Conservation (phyloP, 768 basidiomycete genomes). For the Solioccasus polychromus region DNA sequence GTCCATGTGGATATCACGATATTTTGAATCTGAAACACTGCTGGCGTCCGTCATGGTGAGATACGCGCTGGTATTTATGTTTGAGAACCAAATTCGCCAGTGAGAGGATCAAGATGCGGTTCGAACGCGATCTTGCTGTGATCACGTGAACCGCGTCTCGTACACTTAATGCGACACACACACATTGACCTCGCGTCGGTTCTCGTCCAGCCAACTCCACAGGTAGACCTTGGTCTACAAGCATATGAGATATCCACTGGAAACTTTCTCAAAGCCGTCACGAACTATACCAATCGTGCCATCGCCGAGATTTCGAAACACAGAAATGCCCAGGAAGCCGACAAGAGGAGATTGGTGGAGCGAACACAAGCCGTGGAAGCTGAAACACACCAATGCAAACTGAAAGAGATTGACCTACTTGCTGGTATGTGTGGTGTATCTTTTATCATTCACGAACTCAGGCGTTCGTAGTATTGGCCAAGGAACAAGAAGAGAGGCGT, state of each 20-base stretch:
- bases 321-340: constrained; percentile 55
- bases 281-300: constrained; percentile 69
- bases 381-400: constrained; percentile 73
- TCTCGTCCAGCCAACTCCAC: constrained; percentile 52
- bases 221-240: constrained; percentile 61
- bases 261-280: constrained; percentile 71
- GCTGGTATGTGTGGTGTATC: constrained; percentile 49
- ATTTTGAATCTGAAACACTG: constrained; percentile 23
- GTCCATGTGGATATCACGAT: constrained; percentile 72
- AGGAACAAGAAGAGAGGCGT: constrained; percentile 70
- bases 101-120: background rate
- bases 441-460: background rate
- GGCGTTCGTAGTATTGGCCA: constrained; percentile 49
- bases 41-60: constrained; percentile 11
- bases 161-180: constrained; percentile 29
- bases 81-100: background rate
- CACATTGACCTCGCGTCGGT: constrained; percentile 62
- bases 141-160: constrained; percentile 28
- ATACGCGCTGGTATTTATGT: background rate
- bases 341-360: constrained; percentile 63
- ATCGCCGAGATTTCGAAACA: constrained; percentile 67
- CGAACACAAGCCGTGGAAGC: constrained; percentile 59
- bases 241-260: constrained; percentile 64
- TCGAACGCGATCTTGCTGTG: background rate
- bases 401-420: constrained; percentile 76